phyloP scores from a whole-genome alignment of 2,329 filamentous ascomycete genomes.

The Escovopsis sp. region DNA sequence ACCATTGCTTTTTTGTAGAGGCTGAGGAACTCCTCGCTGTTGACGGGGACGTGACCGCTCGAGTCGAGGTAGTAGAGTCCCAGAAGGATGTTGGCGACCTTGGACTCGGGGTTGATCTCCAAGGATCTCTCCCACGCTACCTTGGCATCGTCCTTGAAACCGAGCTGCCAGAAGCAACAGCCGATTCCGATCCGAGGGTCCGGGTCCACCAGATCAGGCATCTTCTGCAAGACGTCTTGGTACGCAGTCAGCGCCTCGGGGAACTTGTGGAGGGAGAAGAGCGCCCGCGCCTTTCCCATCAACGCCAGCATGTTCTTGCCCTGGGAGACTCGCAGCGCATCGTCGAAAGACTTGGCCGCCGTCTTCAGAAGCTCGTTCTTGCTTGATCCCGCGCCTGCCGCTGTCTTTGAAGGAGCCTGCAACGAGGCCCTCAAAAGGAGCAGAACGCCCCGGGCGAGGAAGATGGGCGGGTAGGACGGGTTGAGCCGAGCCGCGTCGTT shows the following conservation, averaged over 20 bases:
- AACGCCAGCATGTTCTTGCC: constrained; percentile 84
- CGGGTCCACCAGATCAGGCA: constrained; percentile 78
- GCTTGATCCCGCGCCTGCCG: constrained; percentile 55
- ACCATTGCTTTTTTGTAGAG: constrained; percentile 91
- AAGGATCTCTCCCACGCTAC: constrained; percentile 78
- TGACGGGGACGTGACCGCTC: constrained; percentile 68
- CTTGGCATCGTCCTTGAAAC: constrained; percentile 85
- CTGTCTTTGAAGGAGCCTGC: constrained; percentile 57
- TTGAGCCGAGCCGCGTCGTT: constrained; percentile 95
- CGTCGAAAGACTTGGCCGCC: constrained; percentile 87
- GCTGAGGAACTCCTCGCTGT: constrained; percentile 68
- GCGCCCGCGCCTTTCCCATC: constrained; percentile 74
- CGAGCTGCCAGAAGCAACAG: constrained; percentile 93
- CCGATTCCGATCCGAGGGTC: constrained; percentile 94
- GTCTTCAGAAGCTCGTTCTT: constrained; percentile 66
- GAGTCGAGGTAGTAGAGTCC: constrained; percentile 81
- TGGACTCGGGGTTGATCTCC: constrained; percentile 69
- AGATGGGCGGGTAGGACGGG: constrained; percentile 80
- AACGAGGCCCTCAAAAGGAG: constrained; percentile 78
- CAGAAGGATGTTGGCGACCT: constrained; percentile 78
- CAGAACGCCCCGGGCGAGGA: constrained; percentile 79
- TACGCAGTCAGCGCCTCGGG: constrained; percentile 71
- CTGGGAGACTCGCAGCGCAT: constrained; percentile 71
- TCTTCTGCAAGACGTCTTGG: constrained; percentile 73
- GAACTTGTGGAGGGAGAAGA: constrained; percentile 78